Evolutionary conservation across 2,329 filamentous ascomycete genomes (phyloP).

Genomic region (Hymenoscyphus occultus): DNA sequence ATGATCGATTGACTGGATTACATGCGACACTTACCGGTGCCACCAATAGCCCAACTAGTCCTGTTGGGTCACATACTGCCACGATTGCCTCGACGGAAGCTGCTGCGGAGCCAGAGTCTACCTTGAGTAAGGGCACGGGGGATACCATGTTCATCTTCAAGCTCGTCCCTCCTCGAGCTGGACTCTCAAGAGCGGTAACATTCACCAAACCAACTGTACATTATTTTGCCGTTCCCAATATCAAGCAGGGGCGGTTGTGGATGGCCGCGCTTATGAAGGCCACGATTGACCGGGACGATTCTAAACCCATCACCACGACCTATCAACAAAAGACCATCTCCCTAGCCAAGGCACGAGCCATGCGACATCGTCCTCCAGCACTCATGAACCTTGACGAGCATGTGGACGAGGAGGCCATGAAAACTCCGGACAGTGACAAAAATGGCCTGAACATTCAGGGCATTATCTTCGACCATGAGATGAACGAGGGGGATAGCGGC

Average conservation of each 20-base stretch:
- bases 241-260: slow-evolving; percentile 87
- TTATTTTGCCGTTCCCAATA: slow-evolving; percentile 92
- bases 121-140: slow-evolving; percentile 40
- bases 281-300: slow-evolving; percentile 89
- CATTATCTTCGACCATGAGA: slow-evolving; percentile 34
- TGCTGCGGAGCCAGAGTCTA: slow-evolving; percentile 38
- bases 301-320: slow-evolving; percentile 76
- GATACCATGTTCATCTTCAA: slow-evolving; percentile 97
- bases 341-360: slow-evolving; percentile 78
- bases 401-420: slow-evolving; percentile 34
- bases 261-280: slow-evolving; percentile 99
- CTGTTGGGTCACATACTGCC: slow-evolving; percentile 45
- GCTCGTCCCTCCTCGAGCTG: slow-evolving; percentile 83
- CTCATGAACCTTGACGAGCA: slow-evolving; percentile 67
- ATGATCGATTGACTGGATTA: slow-evolving; percentile 83
- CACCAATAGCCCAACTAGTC: slow-evolving; percentile 59
- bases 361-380: slow-evolving; percentile 86
- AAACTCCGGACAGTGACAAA: slow-evolving; percentile 33
- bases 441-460: slow-evolving; percentile 36
- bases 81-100: slow-evolving; percentile 46
- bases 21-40: slow-evolving; percentile 90
- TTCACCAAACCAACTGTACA: slow-evolving; percentile 98
- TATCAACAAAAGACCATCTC: slow-evolving; percentile 98
- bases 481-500: slow-evolving; percentile 35
- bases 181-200: slow-evolving; percentile 85